Evolutionary conservation across 495 filamentous ascomycete genomes (phyloP), one percentile per base, ranked within the genome.

Genomic region (Penicillium antarcticum): DNA sequence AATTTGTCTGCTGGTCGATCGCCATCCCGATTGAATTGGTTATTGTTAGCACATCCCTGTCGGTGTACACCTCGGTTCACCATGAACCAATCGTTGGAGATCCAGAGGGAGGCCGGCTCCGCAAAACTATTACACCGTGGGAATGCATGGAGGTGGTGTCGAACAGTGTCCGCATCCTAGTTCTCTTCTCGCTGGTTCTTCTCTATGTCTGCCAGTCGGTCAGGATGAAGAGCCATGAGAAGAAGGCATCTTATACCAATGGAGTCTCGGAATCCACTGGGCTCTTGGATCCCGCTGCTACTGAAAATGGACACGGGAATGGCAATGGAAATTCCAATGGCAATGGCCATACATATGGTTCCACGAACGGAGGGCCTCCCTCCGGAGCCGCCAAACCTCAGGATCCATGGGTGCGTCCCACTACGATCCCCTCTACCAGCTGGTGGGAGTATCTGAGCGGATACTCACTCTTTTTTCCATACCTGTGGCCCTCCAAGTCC

Each of bases 391-490:
- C 70, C n/a, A 75, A 73, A 39, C 72, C 72, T 0, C 45, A 68
- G 34, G 74, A 77, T 51, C 68, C 68, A 10, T 90, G 87, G 87
- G 82, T 80, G 46, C 78, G 85, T 55, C 84, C 86, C 9, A 82
- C 78, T n/a, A 80, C 74, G 12, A 72, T 82, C 34, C 84, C 84
- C 4, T 80, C 83, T 5, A 84, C 85, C 14, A 88, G 80, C 57
- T 88, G 89, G 89, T 89, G 87, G 82, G 94, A 97, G 65, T 98
- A 98, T 63, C 71, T 92, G 45, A 82, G 83, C 53, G 87, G 90
- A 21, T 96, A 95, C 68, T 83, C 83, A n/a, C 75, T 95, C 26
- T 94, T 96, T 67, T 91, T 95, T 70, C 91, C 89, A 0, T 96
- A 95, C 61, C 80, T 96, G 37, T 96, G 91, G 91, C 91, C 89